phyloP scores from a whole-genome alignment of 2,329 filamentous ascomycete species.

The Magnaporthiopsis rhizophila region DNA sequence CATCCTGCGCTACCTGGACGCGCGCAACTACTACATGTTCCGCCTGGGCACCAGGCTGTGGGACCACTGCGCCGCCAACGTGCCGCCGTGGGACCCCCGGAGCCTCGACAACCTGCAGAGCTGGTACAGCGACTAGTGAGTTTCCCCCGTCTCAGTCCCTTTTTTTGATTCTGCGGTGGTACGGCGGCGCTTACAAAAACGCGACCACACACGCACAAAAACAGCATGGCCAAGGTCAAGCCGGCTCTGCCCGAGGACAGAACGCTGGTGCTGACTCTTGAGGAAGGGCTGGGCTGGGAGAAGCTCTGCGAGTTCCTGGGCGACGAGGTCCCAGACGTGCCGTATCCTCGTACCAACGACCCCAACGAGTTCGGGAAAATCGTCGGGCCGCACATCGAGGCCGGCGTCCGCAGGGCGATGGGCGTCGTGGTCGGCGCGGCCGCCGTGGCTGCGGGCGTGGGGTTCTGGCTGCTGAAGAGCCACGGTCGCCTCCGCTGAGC shows the following conservation, averaged over 20 bases:
- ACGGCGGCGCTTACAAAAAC: too few relatives aligned
- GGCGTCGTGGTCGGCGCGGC: too few relatives aligned
- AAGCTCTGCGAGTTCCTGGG: constrained; percentile 25
- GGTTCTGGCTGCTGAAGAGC: too few relatives aligned
- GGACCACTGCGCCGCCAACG: neutral
- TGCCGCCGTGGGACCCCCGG: neutral
- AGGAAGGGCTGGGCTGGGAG: constrained; percentile 28
- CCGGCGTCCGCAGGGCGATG: too few relatives aligned
- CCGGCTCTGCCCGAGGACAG: constrained; percentile 11
- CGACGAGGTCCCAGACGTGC: constrained; percentile 19
- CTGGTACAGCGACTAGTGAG: neutral
- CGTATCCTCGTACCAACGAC: constrained; percentile 22
- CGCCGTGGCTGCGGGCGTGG: too few relatives aligned
- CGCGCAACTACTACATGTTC: neutral
- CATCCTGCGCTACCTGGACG: constrained; percentile 18
- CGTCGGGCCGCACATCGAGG: too few relatives aligned
- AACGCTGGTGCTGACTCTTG: constrained; percentile 22
- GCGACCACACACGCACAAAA: too few relatives aligned
- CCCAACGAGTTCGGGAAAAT: constrained; percentile 16
- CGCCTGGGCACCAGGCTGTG: neutral
- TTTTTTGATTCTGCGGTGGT: too few relatives aligned
- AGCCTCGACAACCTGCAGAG: neutral
- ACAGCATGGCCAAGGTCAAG: constrained; percentile 2
- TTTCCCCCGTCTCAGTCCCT: too few relatives aligned
- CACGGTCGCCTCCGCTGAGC: too few relatives aligned